phyloP scores from a whole-genome alignment of 139 green algal genomes.

The Micromonas commoda region DNA sequence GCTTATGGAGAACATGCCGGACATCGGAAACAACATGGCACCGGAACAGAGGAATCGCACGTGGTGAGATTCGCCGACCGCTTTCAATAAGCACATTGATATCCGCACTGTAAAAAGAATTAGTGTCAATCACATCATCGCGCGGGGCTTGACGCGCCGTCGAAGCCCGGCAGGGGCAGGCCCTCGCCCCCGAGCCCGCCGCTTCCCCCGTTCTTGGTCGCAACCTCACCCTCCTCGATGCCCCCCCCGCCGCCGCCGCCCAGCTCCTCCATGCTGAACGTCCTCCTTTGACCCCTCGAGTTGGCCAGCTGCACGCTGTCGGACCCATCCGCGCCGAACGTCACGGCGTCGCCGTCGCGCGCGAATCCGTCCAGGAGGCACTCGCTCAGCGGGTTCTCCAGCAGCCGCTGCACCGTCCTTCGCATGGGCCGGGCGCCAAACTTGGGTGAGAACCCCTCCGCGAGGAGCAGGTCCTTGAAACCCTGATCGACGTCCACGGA shows the following conservation, averaged over 20 bases:
- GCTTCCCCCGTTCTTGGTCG: neutral
- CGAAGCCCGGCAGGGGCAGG: neutral
- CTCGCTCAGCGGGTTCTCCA: slow-evolving; percentile 63
- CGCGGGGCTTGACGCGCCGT: too few relatives aligned
- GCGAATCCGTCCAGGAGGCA: slow-evolving; percentile 45
- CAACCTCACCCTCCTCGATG: neutral
- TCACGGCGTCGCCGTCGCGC: neutral
- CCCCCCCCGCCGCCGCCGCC: neutral
- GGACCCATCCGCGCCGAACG: slow-evolving; percentile 2
- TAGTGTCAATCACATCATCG: neutral
- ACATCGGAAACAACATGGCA: too few relatives aligned
- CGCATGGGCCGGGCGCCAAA: slow-evolving; percentile 56
- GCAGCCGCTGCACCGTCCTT: slow-evolving; percentile 42
- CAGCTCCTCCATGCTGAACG: neutral
- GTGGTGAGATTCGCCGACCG: too few relatives aligned
- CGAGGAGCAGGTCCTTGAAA: slow-evolving; percentile 47
- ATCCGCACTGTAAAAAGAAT: slow-evolving; percentile 1
- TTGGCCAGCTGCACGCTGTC: neutral
- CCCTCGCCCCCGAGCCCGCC: neutral
- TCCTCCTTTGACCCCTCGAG: neutral
- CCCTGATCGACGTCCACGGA: slow-evolving; percentile 46
- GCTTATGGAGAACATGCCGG: too few relatives aligned
- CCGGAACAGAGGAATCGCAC: too few relatives aligned
- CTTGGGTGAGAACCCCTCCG: slow-evolving; percentile 57
- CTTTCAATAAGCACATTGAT: too few relatives aligned